phyloP scores from a whole-genome alignment of 225 moss, liverwort and hornwort species.

The Ulota crispa region DNA sequence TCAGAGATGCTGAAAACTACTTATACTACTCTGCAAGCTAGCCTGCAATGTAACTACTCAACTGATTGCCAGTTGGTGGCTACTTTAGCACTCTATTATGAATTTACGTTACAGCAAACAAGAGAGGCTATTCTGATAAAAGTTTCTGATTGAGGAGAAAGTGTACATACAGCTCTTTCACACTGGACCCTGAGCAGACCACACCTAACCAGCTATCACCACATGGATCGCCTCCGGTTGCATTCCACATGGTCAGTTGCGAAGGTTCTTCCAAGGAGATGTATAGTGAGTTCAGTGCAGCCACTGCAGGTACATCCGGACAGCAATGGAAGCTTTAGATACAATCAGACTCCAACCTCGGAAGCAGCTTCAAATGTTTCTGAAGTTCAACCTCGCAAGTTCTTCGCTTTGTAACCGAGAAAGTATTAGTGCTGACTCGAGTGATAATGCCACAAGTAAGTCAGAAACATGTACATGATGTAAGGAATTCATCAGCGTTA shows the following conservation, averaged over 20 bases:
- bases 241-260: slow-evolving; percentile 56
- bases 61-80: neutral
- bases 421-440: neutral
- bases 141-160: slow-evolving; percentile 1
- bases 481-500: neutral
- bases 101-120: neutral
- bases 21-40: neutral
- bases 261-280: slow-evolving; percentile 40
- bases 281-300: slow-evolving; percentile 41
- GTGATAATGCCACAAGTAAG: neutral
- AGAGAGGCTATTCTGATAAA: neutral
- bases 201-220: slow-evolving; percentile 61
- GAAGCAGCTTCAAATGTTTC: neutral
- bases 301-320: slow-evolving; percentile 39
- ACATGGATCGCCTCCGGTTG: slow-evolving; percentile 73
- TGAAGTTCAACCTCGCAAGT: neutral
- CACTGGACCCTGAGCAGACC: slow-evolving; percentile 49
- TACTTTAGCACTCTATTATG: neutral
- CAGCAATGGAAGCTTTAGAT: slow-evolving; percentile 8
- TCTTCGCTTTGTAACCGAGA: neutral
- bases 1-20: neutral
- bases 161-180: slow-evolving; percentile 60
- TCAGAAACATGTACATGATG: neutral
- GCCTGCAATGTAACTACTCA: neutral
- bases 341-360: neutral